A percentile compares a stretch with the other conserved stretches of the same genome.
Conservation (phyloP, 139 green algal species). For the Tetraselmis striata region DNA sequence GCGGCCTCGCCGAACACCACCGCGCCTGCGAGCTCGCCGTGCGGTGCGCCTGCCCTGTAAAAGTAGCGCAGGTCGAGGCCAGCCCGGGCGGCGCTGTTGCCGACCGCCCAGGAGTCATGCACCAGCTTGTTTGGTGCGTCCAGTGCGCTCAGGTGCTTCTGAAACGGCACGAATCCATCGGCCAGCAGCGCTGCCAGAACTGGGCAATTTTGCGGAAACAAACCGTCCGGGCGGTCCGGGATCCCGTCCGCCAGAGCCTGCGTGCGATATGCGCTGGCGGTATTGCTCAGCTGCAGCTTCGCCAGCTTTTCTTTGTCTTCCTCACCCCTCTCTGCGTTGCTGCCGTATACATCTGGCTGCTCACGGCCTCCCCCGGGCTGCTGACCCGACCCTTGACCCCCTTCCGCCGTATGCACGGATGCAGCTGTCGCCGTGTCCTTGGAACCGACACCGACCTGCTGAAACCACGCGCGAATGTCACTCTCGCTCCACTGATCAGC, state of each 20-base stretch:
- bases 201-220: not conserved
- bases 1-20: constrained; percentile 1
- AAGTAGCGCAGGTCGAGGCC: constrained; percentile 10
- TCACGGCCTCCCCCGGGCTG: not conserved
- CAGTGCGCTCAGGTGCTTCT: not conserved
- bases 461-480: not conserved
- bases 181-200: not conserved
- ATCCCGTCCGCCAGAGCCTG: not conserved
- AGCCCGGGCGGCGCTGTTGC: not conserved
- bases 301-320: too few relatives aligned
- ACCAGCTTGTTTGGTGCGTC: not conserved
- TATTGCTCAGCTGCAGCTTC: not conserved
- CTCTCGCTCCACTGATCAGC: not conserved
- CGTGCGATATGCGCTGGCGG: not conserved
- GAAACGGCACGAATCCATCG: not conserved
- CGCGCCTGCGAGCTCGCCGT: not conserved
- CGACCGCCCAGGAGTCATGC: not conserved
- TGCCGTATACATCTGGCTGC: too few relatives aligned
- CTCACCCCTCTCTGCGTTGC: too few relatives aligned
- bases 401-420: too few relatives aligned
- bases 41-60: not conserved
- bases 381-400: too few relatives aligned
- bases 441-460: not conserved
- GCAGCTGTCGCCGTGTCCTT: too few relatives aligned
- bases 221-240: not conserved